Evolutionary conservation across 1,284 basidiomycete genomes (phyloP).

Genomic region (Malassezia restricta): DNA sequence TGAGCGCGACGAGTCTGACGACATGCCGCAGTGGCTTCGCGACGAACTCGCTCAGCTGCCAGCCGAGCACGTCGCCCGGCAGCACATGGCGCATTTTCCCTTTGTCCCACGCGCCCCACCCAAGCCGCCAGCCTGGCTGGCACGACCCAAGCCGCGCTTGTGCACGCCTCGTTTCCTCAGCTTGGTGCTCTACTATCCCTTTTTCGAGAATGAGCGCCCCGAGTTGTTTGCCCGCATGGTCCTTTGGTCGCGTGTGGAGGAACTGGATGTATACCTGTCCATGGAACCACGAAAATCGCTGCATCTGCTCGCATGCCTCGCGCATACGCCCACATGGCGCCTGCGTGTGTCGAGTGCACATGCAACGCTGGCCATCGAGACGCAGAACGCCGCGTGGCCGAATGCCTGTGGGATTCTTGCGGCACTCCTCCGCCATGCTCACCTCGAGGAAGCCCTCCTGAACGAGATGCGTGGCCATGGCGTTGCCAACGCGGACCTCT

Average conservation of each 20-base stretch:
- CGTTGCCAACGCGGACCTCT: background rate
- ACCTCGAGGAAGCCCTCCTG: conserved; percentile 4
- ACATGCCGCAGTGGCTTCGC: conserved; percentile 41
- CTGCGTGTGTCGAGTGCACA: conserved; percentile 33
- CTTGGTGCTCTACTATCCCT: conserved; percentile 32
- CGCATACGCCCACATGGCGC: conserved; percentile 23
- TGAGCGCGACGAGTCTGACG: conserved; percentile 16
- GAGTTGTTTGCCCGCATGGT: conserved; percentile 31
- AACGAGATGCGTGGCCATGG: conserved; percentile 10
- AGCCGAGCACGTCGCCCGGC: conserved; percentile 23
- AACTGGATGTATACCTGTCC: conserved; percentile 34
- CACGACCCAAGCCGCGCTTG: conserved; percentile 2
- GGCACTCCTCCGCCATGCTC: background rate
- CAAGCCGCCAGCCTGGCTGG: conserved; percentile 2
- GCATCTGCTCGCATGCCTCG: conserved; percentile 22
- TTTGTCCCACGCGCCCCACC: conserved; percentile 5
- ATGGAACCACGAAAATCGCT: conserved; percentile 27
- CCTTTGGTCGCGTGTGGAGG: conserved; percentile 34
- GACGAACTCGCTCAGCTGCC: conserved; percentile 25
- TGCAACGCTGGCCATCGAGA: conserved; percentile 28
- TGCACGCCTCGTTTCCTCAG: conserved; percentile 31
- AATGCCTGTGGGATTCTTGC: conserved; percentile 11
- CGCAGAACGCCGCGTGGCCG: background rate
- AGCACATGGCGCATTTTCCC: conserved; percentile 32
- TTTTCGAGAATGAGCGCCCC: conserved; percentile 37